Evolutionary conservation across 225 moss, liverwort and hornwort species (phyloP).

Genomic region (Pleurozium schreberi): DNA sequence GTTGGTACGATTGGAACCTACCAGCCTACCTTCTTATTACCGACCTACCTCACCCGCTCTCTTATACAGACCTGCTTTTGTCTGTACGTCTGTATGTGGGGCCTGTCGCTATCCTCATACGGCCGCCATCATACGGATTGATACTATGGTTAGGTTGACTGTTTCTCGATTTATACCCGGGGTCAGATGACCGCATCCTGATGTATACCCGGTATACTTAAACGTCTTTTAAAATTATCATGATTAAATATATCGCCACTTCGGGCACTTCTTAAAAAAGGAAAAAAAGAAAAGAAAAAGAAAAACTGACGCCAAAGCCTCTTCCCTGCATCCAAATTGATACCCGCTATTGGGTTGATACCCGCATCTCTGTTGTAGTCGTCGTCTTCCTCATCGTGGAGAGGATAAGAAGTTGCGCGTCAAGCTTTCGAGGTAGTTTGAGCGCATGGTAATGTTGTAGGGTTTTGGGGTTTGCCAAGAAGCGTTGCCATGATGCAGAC

Average conservation of each 20-base stretch:
- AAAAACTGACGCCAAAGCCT: too few relatives aligned
- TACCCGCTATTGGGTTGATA: not conserved
- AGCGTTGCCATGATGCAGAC: constrained; percentile 17
- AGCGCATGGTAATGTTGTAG: not conserved
- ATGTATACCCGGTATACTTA: not conserved
- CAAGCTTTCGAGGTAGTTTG: not conserved
- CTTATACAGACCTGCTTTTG: not conserved
- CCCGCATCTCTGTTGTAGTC: not conserved
- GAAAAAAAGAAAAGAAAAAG: too few relatives aligned
- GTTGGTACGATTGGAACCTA: constrained; percentile 1
- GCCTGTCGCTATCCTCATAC: not conserved
- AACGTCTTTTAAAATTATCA: not conserved
- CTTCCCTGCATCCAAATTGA: too few relatives aligned
- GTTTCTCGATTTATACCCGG: not conserved
- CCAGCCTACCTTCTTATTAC: not conserved
- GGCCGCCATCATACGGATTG: not conserved
- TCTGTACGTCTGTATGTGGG: not conserved
- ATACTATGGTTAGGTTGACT: not conserved
- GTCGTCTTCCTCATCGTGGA: not conserved
- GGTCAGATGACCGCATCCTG: too few relatives aligned
- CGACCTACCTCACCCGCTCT: not conserved
- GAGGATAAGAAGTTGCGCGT: not conserved
- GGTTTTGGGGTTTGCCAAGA: constrained; percentile 6
- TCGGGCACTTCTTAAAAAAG: too few relatives aligned
- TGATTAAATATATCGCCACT: too few relatives aligned